A percentile compares a stretch with the other conserved stretches of the same genome.
These are phyloP conservation scores for Penicillium sp. DNA, from an alignment of 2,329 filamentous ascomycete genomes.

Conservation along the genomic window DNA sequence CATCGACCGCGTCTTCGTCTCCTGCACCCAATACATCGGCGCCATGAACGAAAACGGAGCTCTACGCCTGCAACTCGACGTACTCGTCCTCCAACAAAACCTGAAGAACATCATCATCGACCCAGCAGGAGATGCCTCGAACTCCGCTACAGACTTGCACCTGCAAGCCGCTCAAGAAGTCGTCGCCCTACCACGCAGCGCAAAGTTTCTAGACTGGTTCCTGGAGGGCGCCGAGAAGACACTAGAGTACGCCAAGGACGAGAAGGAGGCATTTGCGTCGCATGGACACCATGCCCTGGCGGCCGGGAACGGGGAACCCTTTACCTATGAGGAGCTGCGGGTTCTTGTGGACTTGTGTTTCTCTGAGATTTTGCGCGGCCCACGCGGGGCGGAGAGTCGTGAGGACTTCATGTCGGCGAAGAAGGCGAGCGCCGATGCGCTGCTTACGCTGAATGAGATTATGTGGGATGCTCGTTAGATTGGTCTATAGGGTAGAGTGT, in stretches of 20 bases:
- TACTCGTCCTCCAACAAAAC: constrained; percentile 92
- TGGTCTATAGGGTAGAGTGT: background rate
- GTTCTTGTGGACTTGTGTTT: constrained; percentile 47
- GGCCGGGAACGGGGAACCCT: constrained; percentile 41
- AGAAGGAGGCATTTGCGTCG: constrained; percentile 40
- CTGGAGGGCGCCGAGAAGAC: constrained; percentile 46
- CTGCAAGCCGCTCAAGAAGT: constrained; percentile 29
- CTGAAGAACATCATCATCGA: constrained; percentile 77
- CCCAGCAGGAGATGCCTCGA: constrained; percentile 16
- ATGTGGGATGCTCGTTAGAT: constrained; percentile 46
- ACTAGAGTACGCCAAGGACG: constrained; percentile 44
- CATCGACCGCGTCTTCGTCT: constrained; percentile 73
- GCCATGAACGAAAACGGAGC: constrained; percentile 82
- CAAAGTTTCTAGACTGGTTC: constrained; percentile 49
- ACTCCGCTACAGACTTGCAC: constrained; percentile 4
- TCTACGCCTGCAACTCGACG: constrained; percentile 86
- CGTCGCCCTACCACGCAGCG: constrained; percentile 43
- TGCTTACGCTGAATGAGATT: constrained; percentile 45
- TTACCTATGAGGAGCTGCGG: constrained; percentile 46
- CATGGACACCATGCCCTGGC: constrained; percentile 35
- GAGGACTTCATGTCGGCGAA: constrained; percentile 47
- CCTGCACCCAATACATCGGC: constrained; percentile 65
- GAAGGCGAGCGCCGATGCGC: constrained; percentile 44
- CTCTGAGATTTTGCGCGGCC: constrained; percentile 44
- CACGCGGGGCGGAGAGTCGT: constrained; percentile 40